Evolutionary conservation across 2,329 filamentous ascomycete species (phyloP), one percentile per base, ranked within the genome.

Genomic region (Stylonectria norvegica): DNA sequence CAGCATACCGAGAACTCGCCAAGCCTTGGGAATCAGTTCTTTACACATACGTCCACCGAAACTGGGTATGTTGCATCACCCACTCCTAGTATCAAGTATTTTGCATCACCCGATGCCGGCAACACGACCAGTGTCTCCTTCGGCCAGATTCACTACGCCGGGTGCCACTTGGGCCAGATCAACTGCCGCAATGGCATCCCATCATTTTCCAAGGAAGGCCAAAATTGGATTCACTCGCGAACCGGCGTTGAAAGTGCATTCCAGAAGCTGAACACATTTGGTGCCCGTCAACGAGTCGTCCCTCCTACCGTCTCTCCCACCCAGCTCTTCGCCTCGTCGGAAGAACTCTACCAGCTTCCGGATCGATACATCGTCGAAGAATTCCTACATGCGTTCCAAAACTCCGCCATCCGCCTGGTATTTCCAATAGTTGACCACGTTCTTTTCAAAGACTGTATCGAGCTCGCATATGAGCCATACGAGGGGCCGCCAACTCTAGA

Each of bases 341-440:
- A 10, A 1, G 31, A 50, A 2, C 36, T 49, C 2, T 51, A 44
- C 5, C 33, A 49, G 18, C 39, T 56, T 9, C 52, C 55, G 0
- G 42, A 48, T 2, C 42, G 59, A 61, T 11, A 49, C 48, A 34
- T 42, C 25, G 52, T 68, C 1, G 52, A 60, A 1, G 40, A 51
- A 10, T 48, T 47, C 8, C 40, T 65, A 1, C 19, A 49, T 0
- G 28, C 43, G 0, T 67, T 57, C 25, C 32, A 47, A 1, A 41
- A 49, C 0, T 67, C 64, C 0, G 52, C 68, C 1, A 62, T 75
- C 40, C 62, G 63, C 8, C 60, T 68, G 0, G 56, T 71, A 0
- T 77, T 79, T 25, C 76, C 76, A 0, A 20, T 75, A 2, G 49
- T 78, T 3, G 73, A 79, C 39, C 44, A 52, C 0, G 58, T 65